Base-by-base conservation (phyloP, 306 rosid genomes). In the Morella rubra region DNA sequence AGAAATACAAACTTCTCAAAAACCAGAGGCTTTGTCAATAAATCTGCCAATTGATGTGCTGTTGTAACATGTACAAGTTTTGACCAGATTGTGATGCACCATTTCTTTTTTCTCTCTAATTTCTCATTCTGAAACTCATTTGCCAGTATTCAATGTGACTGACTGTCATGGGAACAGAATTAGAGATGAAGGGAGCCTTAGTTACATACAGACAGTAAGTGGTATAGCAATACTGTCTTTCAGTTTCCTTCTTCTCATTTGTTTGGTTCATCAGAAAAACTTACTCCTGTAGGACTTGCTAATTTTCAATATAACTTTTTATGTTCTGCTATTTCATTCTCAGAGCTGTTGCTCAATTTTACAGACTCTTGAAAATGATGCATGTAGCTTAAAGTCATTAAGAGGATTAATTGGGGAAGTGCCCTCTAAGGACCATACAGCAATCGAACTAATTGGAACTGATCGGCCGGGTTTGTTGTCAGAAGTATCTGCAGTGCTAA, bases 391-490 rank as follows among this genome's bases (percentile, higher is more conserved):
- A 56, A 87, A 94, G 19, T 87, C 97, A 7, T n/a, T 84, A 73
- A 89, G 93, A 87, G 93, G 89, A 53, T 84, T 88, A 11, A 92
- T 89, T 20, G 99, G 97, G 44, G 91, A 89, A n/a, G 89, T 89
- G 78, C 97, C 90, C 76, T 89, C 91, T 1, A 92, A 90, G 84
- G 99, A 89, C 77, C 92, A 95, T 85, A 95, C 99, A 37, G 87
- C 90, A 42, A 85, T 95, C 70, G 99, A 95, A 79, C 99, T 95
- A 40, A 85, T 90, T 1, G 97, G 99, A 47, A 92, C 87, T 0
- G 99, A 95, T 86, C 84, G 97, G 62, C 96, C 99, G 2, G 99
- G 99, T 20, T 84, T 95, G 76, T 86, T 95, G 69, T 95, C 99
- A 22, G 99, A 92, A 88, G 84, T 95, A 50, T 92, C 90, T 84